Evolutionary conservation across 768 basidiomycete genomes (phyloP), one percentile per base, ranked within the genome.

Genomic region (Xanthoconium stramineum): DNA sequence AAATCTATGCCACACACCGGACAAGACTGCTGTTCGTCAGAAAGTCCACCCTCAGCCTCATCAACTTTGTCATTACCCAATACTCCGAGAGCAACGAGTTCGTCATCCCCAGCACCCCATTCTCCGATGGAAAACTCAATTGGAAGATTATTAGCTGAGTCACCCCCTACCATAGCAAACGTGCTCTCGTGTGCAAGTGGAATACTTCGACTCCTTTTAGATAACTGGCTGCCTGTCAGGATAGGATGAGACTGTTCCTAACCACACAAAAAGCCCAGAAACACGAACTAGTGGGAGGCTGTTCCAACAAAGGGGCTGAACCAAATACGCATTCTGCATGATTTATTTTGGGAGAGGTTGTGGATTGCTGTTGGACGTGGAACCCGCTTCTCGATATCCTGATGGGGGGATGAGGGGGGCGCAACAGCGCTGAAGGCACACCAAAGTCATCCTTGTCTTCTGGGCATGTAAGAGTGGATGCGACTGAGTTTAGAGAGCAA

Each of bases 51-150:
- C 58, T 77, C 63, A 8, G 33, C 33, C 19, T 54, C 65, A 12
- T 70, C 61, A 24, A 70, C 68, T 9, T 24, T 2, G 9, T 5
- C 33, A 37, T 65, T 62, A 19, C 71, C 72, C 13, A 64, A 65
- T 11, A 60, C 63, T 14, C 73, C 71, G 52, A 73, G 64, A 19
- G 69, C 61, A 55, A 68, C 70, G 8, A 78, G 68, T 68, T 87
- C 91, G 60, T 93, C 91, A 61, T 92, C 90, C 12, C 83, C 88
- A 63, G 75, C 83, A 42, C 76, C 82, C 89, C 90, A 91, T 8
- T 84, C 83, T 33, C 80, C 79, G 17, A 74, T 75, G 28, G 66
- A 38, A 53, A 70, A 69, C 13, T 55, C 62, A 17, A 42, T 30
- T 20, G n/a, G 6, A 7, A 42, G 14, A 7, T 44, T 48, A 20